Evolutionary conservation across 495 filamentous ascomycete species (phyloP), one percentile per base, ranked within the genome.

Genomic region (Penicillium goetzii): DNA sequence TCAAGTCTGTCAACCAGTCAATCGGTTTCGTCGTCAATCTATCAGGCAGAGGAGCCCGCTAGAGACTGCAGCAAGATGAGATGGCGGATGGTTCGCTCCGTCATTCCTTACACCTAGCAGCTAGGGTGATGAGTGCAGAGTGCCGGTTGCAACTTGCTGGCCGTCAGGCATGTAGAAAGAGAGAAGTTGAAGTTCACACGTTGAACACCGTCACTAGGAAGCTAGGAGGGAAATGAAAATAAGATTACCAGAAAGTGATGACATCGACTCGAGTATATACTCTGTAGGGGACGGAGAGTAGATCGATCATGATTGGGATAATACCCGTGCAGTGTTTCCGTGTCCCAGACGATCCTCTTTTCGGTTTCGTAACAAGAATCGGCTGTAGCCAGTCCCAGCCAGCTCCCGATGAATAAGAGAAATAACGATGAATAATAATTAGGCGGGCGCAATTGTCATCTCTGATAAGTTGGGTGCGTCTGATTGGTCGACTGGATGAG

Each of bases 41-140:
- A 63, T 67, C 54, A 69, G 52, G 58, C 58, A 30, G 64, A 59
- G 21, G 57, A 56, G 25, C 62, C 67, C 26, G 63, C 71, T 10
- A 75, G 61, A 32, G 69, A 72, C 49, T 75, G 69, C 56, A 76
- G 56, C 47, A 76, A 56, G 60, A 76, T 68, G 45, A 76, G 69
- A 67, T 76, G 66, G 10, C 66, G 65, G 63, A 67, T 74, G 10
- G 72, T 69, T 59, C 66, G 63, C 64, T 72, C 70, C 60, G 73
- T 76, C 73, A 76, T 76, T 71, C 68, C 71, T 71, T 71, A 50
- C 41, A 59, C 57, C 36, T 28, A 32, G 33, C 38, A 30, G 47
- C 28, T 25, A 34, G 26, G 11, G 32, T 12, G 52, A 55, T 55
- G 30, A 15, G 49, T 28, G 26, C 49, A 30, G 25, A 32, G 50